phyloP scores from a whole-genome alignment of 225 moss, liverwort and hornwort genomes.

The Physcomitrium patens region DNA sequence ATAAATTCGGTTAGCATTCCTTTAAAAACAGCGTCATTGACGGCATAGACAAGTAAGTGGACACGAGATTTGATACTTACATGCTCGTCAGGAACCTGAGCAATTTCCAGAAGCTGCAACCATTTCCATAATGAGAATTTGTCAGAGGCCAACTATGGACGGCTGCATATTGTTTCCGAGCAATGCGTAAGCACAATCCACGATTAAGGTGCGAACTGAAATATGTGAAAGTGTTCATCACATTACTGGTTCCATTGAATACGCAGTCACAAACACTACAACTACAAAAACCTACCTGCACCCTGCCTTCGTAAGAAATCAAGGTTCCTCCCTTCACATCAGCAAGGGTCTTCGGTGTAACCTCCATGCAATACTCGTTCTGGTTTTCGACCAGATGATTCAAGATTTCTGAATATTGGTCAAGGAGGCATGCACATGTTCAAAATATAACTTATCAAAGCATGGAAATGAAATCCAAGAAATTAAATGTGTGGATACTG shows the following conservation, averaged over 20 bases:
- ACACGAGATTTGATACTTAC: constrained; percentile 48
- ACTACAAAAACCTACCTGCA: constrained; percentile 48
- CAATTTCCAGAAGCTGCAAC: constrained; percentile 95
- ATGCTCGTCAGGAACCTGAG: constrained; percentile 92
- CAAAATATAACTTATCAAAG: too few relatives aligned
- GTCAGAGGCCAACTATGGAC: background rate
- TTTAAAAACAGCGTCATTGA: too few relatives aligned
- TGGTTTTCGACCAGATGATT: too few relatives aligned
- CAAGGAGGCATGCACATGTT: too few relatives aligned
- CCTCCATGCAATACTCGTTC: constrained; percentile 63
- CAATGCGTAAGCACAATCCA: background rate
- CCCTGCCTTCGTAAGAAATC: constrained; percentile 70
- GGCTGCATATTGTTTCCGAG: background rate
- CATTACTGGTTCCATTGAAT: background rate
- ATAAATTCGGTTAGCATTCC: constrained; percentile 7
- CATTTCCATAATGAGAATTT: constrained; percentile 11
- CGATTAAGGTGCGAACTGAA: background rate
- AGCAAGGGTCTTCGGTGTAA: constrained; percentile 77
- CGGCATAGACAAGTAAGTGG: background rate
- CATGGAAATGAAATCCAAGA: constrained; percentile 39
- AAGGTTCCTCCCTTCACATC: constrained; percentile 81
- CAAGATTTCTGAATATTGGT: too few relatives aligned
- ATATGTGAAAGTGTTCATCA: background rate
- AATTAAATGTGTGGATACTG: constrained; percentile 19
- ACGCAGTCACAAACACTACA: background rate